Percentiles rank a stretch among this genome's conserved stretches.
Evolutionary conservation across 352 stramenopile genomes (phyloP).

Genomic region (Globisporangium paroecandrum): DNA sequence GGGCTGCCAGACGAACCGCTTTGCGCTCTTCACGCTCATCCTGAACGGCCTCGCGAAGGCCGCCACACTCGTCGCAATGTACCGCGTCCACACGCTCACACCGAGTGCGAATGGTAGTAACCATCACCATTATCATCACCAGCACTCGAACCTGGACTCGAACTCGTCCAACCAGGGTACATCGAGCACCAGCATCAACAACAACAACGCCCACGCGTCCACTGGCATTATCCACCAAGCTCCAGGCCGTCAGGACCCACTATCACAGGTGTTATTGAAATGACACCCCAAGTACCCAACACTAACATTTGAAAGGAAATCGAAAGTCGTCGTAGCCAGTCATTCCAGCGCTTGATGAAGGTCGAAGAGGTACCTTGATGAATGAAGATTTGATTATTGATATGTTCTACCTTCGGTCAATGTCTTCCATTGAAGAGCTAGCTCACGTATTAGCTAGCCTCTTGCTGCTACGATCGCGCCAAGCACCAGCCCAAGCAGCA

Average conservation of each 20-base stretch:
- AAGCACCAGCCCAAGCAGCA: background rate
- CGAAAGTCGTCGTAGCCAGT: background rate
- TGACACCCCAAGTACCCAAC: background rate
- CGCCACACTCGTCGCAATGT: constrained; percentile 34
- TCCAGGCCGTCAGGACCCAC: background rate
- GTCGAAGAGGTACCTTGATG: background rate
- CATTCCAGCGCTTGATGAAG: background rate
- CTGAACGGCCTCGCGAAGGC: constrained; percentile 57
- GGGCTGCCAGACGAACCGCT: constrained; percentile 70
- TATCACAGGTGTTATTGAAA: background rate
- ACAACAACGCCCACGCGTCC: background rate
- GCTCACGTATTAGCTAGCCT: background rate
- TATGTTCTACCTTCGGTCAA: background rate
- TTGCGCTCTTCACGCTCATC: constrained; percentile 58
- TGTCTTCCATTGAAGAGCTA: background rate
- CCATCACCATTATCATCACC: background rate
- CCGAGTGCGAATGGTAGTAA: background rate
- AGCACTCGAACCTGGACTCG: background rate
- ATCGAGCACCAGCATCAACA: background rate
- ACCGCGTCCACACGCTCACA: constrained; percentile 38
- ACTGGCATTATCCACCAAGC: background rate
- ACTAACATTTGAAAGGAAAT: too few relatives aligned
- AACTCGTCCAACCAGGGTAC: background rate
- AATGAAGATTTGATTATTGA: background rate
- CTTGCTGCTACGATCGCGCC: background rate